Evolutionary conservation across 495 filamentous ascomycete species (phyloP), one percentile per base, ranked within the genome.

Genomic region (Xylaria longipes): DNA sequence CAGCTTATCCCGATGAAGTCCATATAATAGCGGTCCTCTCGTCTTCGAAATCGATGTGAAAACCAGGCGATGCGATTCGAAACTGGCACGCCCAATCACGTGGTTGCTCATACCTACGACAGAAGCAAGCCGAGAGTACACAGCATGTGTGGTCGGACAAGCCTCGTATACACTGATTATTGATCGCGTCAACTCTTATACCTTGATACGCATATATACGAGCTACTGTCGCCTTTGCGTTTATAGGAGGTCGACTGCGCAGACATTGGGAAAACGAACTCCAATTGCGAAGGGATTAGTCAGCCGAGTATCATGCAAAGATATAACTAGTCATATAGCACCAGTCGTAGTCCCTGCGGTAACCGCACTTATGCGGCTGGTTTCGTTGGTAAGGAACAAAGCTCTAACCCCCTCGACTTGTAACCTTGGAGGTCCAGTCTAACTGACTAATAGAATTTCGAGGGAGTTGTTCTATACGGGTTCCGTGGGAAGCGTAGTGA

Each of bases 381-480:
- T 37, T 37, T 60, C 7, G 61, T 64, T 33, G 41, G 25, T 20
- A 64, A 46, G 61, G 12, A 64, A 27, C 41, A 46, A 31, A 56
- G 27, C 52, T 17, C 27, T 22, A 27, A 52, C 22, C 20, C 17
- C 57, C 35, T 61, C 41, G 35, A 22, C 57, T 35, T 11, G 41
- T 62, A 25, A 62, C 31, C 20, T n/a, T 2, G 5, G 37, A 27
- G 11, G 11, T 1, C 22, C n/a, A 31, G 43, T 43, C 60, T 12
- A 43, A 43, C 37, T 62, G 35, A 37, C 60, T 31, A 27, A 64
- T n/a, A 46, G 39, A 25, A 5, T 17, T 45, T 33, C 27, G 14
- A 46, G 0, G 11, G 14, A 8, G 7, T 8, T 33, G 31, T 60
- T 33, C 20, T 33, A n/a, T 58, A 58, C 6, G 27, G 31, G 29